These are phyloP conservation scores for Forsythia suspensa DNA, from an alignment of 257 asterid species.

Conservation along the genomic window DNA sequence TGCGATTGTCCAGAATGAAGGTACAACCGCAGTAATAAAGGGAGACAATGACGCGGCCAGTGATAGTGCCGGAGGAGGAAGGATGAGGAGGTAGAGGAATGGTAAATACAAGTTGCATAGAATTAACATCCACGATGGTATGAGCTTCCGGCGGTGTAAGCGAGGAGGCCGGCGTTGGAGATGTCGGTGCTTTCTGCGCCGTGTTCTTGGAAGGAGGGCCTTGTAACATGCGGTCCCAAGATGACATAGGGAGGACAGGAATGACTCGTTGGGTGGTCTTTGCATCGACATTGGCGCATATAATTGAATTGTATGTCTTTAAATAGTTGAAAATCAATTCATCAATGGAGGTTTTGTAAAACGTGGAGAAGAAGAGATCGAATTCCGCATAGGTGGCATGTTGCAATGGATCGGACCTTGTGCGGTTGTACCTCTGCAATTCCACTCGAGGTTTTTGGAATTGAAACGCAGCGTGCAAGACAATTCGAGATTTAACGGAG, in stretches of 20 bases:
- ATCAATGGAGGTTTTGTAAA: background rate
- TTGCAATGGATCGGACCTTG: background rate
- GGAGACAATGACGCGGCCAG: conserved; percentile 53
- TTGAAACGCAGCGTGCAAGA: too few species aligned
- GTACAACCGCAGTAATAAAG: conserved; percentile 88
- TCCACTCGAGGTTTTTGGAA: too few species aligned
- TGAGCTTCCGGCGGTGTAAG: conserved; percentile 92
- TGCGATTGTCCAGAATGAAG: too few species aligned
- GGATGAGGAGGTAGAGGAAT: conserved; percentile 74
- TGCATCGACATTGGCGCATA: too few species aligned
- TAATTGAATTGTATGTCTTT: background rate
- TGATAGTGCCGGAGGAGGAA: conserved; percentile 30
- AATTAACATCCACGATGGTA: conserved; percentile 69
- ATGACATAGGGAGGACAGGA: conserved; percentile 21
- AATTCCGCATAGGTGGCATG: background rate
- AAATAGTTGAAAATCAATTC: background rate
- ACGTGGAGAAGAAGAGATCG: background rate
- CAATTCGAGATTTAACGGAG: too few species aligned
- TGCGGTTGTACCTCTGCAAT: background rate
- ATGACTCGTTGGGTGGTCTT: conserved; percentile 35
- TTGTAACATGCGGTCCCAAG: conserved; percentile 85
- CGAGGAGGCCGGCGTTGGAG: conserved; percentile 84
- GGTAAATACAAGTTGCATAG: conserved; percentile 85
- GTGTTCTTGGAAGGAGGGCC: conserved; percentile 92
- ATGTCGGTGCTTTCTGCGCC: conserved; percentile 85